Evolutionary conservation across 2,329 filamentous ascomycete species (phyloP), one percentile per base, ranked within the genome.

Genomic region (Calcarisporium arbuscula): DNA sequence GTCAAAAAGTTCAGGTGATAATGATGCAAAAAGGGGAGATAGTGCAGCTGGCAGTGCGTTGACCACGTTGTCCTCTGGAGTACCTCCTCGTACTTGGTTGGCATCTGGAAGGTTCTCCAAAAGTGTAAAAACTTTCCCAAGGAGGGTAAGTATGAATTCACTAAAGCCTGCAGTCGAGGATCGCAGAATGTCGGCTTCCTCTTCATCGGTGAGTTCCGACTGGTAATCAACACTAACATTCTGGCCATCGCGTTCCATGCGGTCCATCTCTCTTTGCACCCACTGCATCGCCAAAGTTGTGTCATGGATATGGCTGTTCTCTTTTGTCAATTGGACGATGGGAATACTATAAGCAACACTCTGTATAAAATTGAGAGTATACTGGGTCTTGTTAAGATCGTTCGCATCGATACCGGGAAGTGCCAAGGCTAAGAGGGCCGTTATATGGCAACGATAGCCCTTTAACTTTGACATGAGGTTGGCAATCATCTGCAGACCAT

Each of bases 371-470:
- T 89, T 86, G 38, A 98, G 70, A 0, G 92, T 94, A 58, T 95
- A 86, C 48, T 95, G 76, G 1, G 92, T 96, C 69, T 98, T 98
- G 54, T 92, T 89, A 18, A 98, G 67, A 60, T 98, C 92, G 54
- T 98, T 98, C 44, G 94, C 89, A 61, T 98, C 94, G 39, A 98
- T 94, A 16, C 92, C 94, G 1, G 94, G 94, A 20, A 98, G 68
- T 5, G 90, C 87, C 40, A 98, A 71, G 5, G 90, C 92, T n/a
- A 98, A 67, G 22, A 98, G 67, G 1, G 90, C 90, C 2, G 92
- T 98, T 43, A 98, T 81, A 56, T 98, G 92, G 53, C 92, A 96
- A 40, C 92, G 77, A 56, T 92, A 95, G n/a, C 92, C 92, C 60
- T 94, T 96, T 26, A 88, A 86, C 53, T 85, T 82, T 11, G 88